These are phyloP conservation scores for Juncus effusus DNA, from an alignment of 176 grass and related monocot species.

Conservation along the genomic window DNA sequence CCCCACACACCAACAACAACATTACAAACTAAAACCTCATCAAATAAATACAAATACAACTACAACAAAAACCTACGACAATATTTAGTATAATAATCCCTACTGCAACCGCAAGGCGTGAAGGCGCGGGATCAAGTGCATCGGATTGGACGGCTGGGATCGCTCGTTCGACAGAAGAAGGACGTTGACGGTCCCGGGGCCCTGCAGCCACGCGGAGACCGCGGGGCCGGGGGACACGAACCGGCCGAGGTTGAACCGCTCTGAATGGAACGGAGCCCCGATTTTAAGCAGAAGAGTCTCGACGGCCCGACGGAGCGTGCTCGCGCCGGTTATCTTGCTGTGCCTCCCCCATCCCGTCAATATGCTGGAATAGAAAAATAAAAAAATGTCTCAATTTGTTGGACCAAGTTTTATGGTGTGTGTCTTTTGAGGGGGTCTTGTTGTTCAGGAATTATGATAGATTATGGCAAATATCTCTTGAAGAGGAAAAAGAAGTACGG, in stretches of 20 bases:
- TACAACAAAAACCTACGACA: slow-evolving; percentile 10
- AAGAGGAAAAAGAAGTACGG: no score
- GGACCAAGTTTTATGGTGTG: no score
- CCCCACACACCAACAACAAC: not conserved
- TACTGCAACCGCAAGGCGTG: slow-evolving; percentile 69
- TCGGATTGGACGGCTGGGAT: slow-evolving; percentile 17
- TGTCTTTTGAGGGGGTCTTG: no score
- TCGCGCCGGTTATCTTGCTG: slow-evolving; percentile 79
- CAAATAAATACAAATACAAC: not conserved
- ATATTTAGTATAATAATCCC: not conserved
- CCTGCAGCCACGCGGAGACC: slow-evolving; percentile 80
- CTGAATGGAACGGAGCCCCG: slow-evolving; percentile 80
- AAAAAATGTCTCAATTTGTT: not conserved
- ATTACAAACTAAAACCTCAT: not conserved
- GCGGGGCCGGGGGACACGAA: slow-evolving; percentile 79
- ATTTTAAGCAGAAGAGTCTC: slow-evolving; percentile 62
- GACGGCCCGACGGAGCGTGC: slow-evolving; percentile 66
- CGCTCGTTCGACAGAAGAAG: slow-evolving; percentile 66
- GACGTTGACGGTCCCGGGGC: slow-evolving; percentile 53
- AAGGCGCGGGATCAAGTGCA: slow-evolving; percentile 52
- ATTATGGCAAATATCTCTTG: no score
- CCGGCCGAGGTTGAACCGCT: slow-evolving; percentile 77
- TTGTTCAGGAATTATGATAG: no score
- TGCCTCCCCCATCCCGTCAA: slow-evolving; percentile 98
- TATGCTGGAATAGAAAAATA: slow-evolving; percentile 49